phyloP scores from a whole-genome alignment of 2,329 filamentous ascomycete genomes.

The Mycosphaerella sp. region DNA sequence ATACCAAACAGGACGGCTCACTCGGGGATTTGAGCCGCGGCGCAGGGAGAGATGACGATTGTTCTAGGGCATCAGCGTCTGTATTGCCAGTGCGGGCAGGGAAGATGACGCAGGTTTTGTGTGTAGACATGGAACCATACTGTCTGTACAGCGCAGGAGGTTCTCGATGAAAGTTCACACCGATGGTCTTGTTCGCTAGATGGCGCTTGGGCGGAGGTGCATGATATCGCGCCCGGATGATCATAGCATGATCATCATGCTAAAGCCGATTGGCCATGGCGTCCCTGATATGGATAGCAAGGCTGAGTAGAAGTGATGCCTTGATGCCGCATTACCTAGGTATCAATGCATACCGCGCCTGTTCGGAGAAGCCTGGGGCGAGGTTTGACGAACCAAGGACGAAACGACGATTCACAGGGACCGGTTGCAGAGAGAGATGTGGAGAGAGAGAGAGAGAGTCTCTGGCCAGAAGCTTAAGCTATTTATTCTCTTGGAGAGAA shows the following conservation, averaged over 20 bases:
- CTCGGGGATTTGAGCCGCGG: background rate
- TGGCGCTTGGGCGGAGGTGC: background rate
- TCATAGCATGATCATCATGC: too few relatives aligned
- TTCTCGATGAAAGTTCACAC: background rate
- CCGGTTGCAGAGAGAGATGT: too few relatives aligned
- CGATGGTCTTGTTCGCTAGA: background rate
- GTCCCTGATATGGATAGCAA: too few relatives aligned
- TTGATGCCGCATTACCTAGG: too few relatives aligned
- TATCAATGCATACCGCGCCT: too few relatives aligned
- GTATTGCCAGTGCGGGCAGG: background rate
- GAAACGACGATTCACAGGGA: background rate
- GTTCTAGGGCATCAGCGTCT: background rate
- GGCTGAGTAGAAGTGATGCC: too few relatives aligned
- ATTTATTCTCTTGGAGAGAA: background rate
- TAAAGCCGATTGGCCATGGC: too few relatives aligned
- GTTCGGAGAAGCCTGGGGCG: too few relatives aligned
- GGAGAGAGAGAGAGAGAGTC: too few relatives aligned
- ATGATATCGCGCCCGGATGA: background rate
- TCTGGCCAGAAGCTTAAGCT: too few relatives aligned
- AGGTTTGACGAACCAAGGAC: background rate
- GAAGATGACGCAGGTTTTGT: background rate
- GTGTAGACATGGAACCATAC: background rate
- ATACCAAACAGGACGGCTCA: background rate
- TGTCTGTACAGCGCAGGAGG: background rate
- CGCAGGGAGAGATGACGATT: background rate